Evolutionary conservation across 2,329 filamentous ascomycete species (phyloP), one percentile per base, ranked within the genome.

Genomic region (Tolypocladium inflatum): DNA sequence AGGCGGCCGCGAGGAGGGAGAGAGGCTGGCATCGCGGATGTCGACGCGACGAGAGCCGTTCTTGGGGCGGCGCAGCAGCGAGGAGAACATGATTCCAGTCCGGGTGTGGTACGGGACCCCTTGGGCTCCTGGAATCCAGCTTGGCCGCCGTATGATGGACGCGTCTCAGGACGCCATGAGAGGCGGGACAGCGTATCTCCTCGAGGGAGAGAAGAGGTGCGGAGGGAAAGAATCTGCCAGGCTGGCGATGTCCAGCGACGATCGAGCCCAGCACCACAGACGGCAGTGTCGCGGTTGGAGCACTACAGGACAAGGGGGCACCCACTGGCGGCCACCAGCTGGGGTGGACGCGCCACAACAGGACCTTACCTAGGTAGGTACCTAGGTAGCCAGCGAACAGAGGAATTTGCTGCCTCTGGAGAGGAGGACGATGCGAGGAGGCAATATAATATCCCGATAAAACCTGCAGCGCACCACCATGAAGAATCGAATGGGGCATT

Each of bases 11-110:
- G 70, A 65, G 10, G 71, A 70, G 23, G 69, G 67, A 35, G 71
- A 72, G 55, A 62, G 62, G 60, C 66, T 66, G 57, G 65, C 64
- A 57, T 66, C 64, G 56, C 61, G 68, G 55, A 64, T 62, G 57
- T 68, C 67, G 56, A 66, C 64, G 65, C 70, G 72, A 65, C 69
- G 70, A 63, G 66, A 67, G 56, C 65, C 66, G 62, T 66, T 66
- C 63, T 69, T 68, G 30, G 70, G 66, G 55, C 66, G 68, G 60
- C 67, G 70, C 58, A 73, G 64, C 57, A 72, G 65, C 61, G 72
- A 73, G 61, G 70, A 68, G 65, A 74, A 72, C 72, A 75, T 74
- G 61, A 63, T 65, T 57, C 60, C 65, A 60, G 55, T 39, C 13
- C 45, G 45, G 48, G 57, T 33, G 43, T 55, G 43, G 42, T 19